Conservation (phyloP, 352 stramenopile species). For the Peronospora destructor region DNA sequence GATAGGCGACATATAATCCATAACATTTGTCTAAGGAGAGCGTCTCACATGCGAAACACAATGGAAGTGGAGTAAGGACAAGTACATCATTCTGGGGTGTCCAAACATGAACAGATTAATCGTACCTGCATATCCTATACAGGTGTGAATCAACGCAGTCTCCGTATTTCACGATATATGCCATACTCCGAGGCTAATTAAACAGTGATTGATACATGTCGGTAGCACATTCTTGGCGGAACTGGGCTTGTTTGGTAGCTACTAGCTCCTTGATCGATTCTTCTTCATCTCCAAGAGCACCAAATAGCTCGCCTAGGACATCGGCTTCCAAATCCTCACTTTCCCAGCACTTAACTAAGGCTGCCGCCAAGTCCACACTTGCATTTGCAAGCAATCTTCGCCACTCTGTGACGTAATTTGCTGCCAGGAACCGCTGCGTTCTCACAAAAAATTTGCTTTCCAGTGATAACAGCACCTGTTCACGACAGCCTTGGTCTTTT, state of each 20-base stretch:
- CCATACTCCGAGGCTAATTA: slow-evolving; percentile 3
- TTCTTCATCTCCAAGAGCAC: slow-evolving; percentile 29
- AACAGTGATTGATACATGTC: slow-evolving; percentile 25
- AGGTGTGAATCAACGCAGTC: too few relatives aligned
- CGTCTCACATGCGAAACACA: too few relatives aligned
- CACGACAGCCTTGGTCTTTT: slow-evolving; percentile 21
- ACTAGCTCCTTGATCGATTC: slow-evolving; percentile 31
- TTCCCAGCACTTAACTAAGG: slow-evolving; percentile 46
- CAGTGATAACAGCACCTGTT: slow-evolving; percentile 31
- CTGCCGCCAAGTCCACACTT: slow-evolving; percentile 33
- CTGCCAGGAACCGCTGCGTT: slow-evolving; percentile 21
- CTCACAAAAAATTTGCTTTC: slow-evolving; percentile 4
- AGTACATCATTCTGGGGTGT: too few relatives aligned
- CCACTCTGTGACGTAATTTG: slow-evolving; percentile 22
- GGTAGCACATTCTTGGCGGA: slow-evolving; percentile 22
- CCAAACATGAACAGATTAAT: too few relatives aligned
- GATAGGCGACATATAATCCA: too few relatives aligned
- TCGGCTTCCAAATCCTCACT: slow-evolving; percentile 12
- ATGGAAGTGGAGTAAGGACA: too few relatives aligned
- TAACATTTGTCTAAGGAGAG: too few relatives aligned
- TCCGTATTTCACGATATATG: background rate
- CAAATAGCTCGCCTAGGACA: slow-evolving; percentile 31
- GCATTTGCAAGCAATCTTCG: slow-evolving; percentile 27
- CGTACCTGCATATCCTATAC: too few relatives aligned
- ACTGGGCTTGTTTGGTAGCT: slow-evolving; percentile 35